Evolutionary conservation across 1,139 yeast genomes (phyloP), one percentile per base, ranked within the genome.

Genomic region (Saccharomyces hybrid): DNA sequence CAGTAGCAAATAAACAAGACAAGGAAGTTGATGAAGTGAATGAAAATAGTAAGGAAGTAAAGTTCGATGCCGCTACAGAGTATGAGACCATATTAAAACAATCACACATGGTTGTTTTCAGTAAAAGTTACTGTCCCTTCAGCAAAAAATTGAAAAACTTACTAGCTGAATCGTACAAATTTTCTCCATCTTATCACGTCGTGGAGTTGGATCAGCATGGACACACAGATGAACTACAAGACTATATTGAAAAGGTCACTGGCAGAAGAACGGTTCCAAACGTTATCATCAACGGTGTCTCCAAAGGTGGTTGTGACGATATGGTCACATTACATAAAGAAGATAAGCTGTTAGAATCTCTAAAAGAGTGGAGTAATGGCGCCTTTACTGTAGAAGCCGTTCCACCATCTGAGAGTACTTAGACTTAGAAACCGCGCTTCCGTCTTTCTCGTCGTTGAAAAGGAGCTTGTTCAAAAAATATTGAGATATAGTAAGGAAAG

Each of bases 141-240:
- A 86, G 95, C 19, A 80, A 78, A 65, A 75, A 75, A 50, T 78
- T 89, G 62, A 90, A 90, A 74, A 75, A 78, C 34, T 74, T 89
- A 49, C 75, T 90, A 52, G 69, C 72, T 29, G 80, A 78, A 27
- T 79, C 81, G 61, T 88, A 88, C 71, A 78, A 79, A 55, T 80
- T 90, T 56, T 77, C 79, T 1, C 97, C 97, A 1, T 74, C 75
- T 46, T 91, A 89, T 2, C 68, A 77, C n/a, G 78, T 88, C 49
- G 89, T 89, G 26, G 97, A 90, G 67, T 77, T 90, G 52, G 97
- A 90, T 70, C 75, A 75, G 64, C 95, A 88, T 67, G 77, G 78
- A 48, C 78, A 82, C 64, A 89, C 90, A 0, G 67, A 70, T 11
- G 80, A 76, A 55, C 73, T 85, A 56, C 90, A 84, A 66, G 75